Base-by-base conservation (phyloP, 495 filamentous ascomycete species). In the Penicillium coprophilum region DNA sequence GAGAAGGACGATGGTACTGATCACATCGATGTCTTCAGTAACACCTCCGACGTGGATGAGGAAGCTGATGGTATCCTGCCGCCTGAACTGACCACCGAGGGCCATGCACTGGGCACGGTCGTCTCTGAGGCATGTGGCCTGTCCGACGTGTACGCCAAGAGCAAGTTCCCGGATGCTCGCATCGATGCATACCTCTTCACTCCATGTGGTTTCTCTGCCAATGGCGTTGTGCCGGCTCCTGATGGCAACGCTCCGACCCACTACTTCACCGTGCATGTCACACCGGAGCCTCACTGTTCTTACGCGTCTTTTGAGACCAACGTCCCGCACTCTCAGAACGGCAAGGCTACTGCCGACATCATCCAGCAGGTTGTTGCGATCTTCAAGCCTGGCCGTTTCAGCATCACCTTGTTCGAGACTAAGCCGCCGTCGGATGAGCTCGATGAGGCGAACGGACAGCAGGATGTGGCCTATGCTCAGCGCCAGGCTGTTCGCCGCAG, bases 221-320 rank as follows among this genome's bases (percentile, higher is more conserved):
- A 99, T 62, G 95, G 91, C 47, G 92, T 99, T 40, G 84, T 99
- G 40, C 95, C 95, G 13, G 86, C 90, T 46, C 87, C 92, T 4
- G 75, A 81, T 24, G 80, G 80, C 53, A 76, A 73, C 36, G 77
- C 75, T 30, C 82, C 80, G 36, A 90, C 87, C 17, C 91, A 97
- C 75, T 99, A 99, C 73, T 99, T 96, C 80, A 99, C 93, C 2
- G 95, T 99, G 41, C 95, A 99, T 70, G 95, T 99, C 56, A 99
- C 95, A 0, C 95, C 95, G 1, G 95, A 99, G 79, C 89, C 94
- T 31, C 85, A 95, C 65, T 99, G 93, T 80, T 96, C 91, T n/a
- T 99, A 96, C 66, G 95, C 95, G 15, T 96, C 92, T 5, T 99
- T 99, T 66, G 95, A 99, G 80, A 97, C 95, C 60, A 97, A 99